Base-by-base conservation (phyloP, 2,329 filamentous ascomycete species). In the Colletotrichum endophyticum region DNA sequence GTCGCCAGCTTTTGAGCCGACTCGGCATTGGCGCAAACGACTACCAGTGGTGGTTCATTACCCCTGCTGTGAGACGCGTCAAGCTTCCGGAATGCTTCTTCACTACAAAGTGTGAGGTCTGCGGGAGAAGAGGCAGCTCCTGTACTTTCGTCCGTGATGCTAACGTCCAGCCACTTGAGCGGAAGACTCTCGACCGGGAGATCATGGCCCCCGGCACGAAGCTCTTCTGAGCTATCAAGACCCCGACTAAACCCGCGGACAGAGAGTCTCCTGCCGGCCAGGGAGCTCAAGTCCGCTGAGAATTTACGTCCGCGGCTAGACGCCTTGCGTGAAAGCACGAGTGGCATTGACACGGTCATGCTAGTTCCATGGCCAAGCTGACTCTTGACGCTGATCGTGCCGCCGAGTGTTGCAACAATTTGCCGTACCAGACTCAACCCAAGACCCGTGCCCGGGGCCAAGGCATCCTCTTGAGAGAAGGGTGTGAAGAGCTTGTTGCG, bases 351-450 rank as follows among this genome's bases (percentile, higher is more conserved):
- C 12, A 91, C 86, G 6, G 84, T 86, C 2, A 91, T 87, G 59
- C 87, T 87, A 1, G 91, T 92, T 2, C 91, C 91, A 59, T 87
- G 84, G 1, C 88, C 88, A 15, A 86, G 83, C 66, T 89, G 86
- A 77, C 87, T 91, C 78, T 86, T 87, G 53, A 94, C 86, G 28
- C 89, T 86, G 73, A 94, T 89, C 11, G 85, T 87, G 3, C 92
- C 92, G 63, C 88, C 87, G 1, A 94, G 84, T 13, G 89, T 87
- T 30, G 87, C 87, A 8, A 92, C 89, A 22, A 94, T 89, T 73
- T 87, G 85, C 36, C 87, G 85, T 12, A 94, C 92, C 19, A 94
- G 90, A 32, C 89, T 91, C 61, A 94, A 83, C 0, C 92, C 92
- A 1, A 94, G 85, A 0, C 92, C 92, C 5, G 90, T 90, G 1